Evolutionary conservation across 2,329 filamentous ascomycete genomes (phyloP).

Genomic region (Pseudogymnoascus sp.): DNA sequence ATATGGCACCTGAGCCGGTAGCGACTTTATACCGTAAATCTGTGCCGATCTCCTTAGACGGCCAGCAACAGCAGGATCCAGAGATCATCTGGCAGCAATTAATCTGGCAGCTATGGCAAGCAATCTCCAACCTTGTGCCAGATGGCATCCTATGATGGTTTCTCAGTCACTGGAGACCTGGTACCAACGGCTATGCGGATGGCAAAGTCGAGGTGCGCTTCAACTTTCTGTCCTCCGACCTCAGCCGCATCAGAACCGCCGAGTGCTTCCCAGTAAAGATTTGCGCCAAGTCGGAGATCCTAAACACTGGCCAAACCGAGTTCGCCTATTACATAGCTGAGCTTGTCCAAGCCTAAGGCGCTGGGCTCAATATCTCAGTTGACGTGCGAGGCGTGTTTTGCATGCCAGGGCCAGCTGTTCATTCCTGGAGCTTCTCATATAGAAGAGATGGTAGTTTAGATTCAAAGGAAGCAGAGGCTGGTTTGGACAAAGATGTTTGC

Average conservation of each 20-base stretch:
- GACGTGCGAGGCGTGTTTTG: too few species aligned
- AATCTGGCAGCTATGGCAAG: slow-evolving; percentile 57
- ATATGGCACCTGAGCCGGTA: slow-evolving; percentile 69
- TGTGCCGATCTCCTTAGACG: slow-evolving; percentile 92
- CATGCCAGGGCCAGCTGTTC: too few species aligned
- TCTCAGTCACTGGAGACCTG: slow-evolving; percentile 82
- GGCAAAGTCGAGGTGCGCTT: slow-evolving; percentile 88
- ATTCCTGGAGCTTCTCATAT: too few species aligned
- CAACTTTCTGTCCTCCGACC: slow-evolving; percentile 97
- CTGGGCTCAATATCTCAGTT: slow-evolving; percentile 89
- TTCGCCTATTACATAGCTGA: slow-evolving; percentile 96
- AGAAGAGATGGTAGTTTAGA: too few species aligned
- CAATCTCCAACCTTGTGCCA: slow-evolving; percentile 64
- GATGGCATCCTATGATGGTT: slow-evolving; percentile 81
- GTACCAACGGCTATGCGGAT: slow-evolving; percentile 59
- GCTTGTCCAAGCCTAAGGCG: slow-evolving; percentile 90
- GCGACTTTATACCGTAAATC: slow-evolving; percentile 89
- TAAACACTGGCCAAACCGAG: slow-evolving; percentile 54
- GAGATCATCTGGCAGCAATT: slow-evolving; percentile 78
- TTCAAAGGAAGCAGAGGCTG: too few species aligned
- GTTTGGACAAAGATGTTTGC: too few species aligned
- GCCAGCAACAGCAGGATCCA: slow-evolving; percentile 79
- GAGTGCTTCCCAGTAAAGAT: slow-evolving; percentile 93
- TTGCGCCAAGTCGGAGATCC: slow-evolving; percentile 76
- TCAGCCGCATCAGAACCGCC: slow-evolving; percentile 96